Base-by-base conservation (phyloP, 2,329 filamentous ascomycete genomes). In the Dendryphion nanum region DNA sequence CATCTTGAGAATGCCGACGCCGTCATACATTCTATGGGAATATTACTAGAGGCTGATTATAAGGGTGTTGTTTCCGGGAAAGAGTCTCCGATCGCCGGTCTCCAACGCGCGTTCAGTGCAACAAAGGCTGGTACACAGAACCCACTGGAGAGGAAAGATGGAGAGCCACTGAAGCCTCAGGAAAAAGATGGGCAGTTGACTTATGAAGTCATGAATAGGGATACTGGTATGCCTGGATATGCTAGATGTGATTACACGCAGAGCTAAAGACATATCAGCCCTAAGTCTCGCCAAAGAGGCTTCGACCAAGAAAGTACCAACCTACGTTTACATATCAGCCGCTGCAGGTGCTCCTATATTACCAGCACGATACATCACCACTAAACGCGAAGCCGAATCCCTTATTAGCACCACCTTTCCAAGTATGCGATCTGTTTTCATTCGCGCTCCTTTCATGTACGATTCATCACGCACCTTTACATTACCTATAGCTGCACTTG, bases 121-220 rank as follows among this genome's bases (percentile, higher is more conserved):
- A 75, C 77, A 2, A 84, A 83, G 50, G 53, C 66, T 69, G 57
- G 81, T 40, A 79, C 80, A 37, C 76, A 71, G 56, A 86, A 94
- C 63, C 88, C 87, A 2, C 72, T 94, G 14, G 77, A 83, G 44
- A 75, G 77, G 37, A 71, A 72, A 35, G 65, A 74, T 29, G 79
- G 76, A 45, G 65, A 71, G 45, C 75, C 78, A 44, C 75, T 90
- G 50, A 75, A 77, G 50, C 77, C 83, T 1, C 74, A 81, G 36
- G 82, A 86, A 63, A 77, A 73, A 31, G 81, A 82, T 51, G 82
- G 83, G 18, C 86, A 93, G 68, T 75, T 95, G 55, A 96, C 91
- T 14, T 98, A 98, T 71, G 93, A 97, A 72, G 76, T 89, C 44
- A 96, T 98, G 89, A 98, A 98, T 70, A 80, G 93, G 40, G 91